Evolutionary conservation across 148 eudicot genomes (phyloP), one percentile per base, ranked within the genome.

Genomic region (Talinum fruticosum): DNA sequence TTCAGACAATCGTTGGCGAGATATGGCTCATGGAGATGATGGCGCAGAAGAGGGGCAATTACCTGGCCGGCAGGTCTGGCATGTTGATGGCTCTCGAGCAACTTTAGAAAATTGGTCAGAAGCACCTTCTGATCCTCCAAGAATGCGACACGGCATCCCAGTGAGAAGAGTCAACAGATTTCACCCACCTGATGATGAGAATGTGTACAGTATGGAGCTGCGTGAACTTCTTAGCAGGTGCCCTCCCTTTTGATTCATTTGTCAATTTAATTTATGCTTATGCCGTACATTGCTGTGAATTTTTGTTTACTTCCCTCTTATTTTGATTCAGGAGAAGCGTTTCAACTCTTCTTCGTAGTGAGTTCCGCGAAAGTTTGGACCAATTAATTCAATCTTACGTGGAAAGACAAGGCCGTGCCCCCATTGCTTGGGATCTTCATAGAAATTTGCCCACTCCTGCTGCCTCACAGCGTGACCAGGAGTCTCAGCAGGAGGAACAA

Each of bases 121-220:
- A 80, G 84, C 87, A 36, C 87, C 90, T 79, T 83, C 93, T 79
- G 90, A 81, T 75, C 89, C 83, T 75, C 86, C 90, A 76, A 86
- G 97, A 82, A 78, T 80, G 79, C 86, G 88, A 14, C 88, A 88
- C 64, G 62, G 84, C 72, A 74, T 86, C 78, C 91, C 97, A 24
- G 30, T 76, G 33, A 85, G 98, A 83, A 90, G 95, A 79, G 73
- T 66, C 49, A 84, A 83, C 76, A 87, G 99, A 86, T 96, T 93
- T 82, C 95, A 91, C 76, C 97, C 92, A 70, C 97, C 97, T 32
- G 94, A 90, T 73, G 99, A 93, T 78, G 99, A 93, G 73, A 93
- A 91, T 80, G 97, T 93, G 66, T 93, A 96, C 81, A 93, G 97
- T 84, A 93, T 96, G 97, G 99, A 96, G 86, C 99, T 96, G 75